Base-by-base conservation (phyloP, 2,329 filamentous ascomycete genomes). In the Fusarium vanettenii region DNA sequence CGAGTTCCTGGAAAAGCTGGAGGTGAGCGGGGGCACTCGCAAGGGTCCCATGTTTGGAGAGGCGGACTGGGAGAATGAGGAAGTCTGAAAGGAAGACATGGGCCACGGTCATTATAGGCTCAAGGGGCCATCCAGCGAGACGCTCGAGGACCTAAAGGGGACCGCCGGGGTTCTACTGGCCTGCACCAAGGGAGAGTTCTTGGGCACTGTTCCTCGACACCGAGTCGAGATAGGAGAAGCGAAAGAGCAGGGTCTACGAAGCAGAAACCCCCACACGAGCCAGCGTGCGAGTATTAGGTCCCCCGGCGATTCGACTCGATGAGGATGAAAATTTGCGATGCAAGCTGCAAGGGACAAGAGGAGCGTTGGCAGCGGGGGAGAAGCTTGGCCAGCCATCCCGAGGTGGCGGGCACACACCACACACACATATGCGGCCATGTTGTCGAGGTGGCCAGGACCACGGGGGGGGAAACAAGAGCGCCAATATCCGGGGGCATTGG, bases 1-100 rank as follows among this genome's bases (percentile, higher is more conserved):
- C 0, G 97, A 99, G 84, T 98, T 98, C 80, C 86, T 99, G 70
- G 91, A 93, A 70, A 97, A 95, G 85, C 87, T 99, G 57, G 96
- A 98, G 82, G 84, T 87, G 60, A 87, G 84, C 71, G 88, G 86
- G 8, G 84, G 70, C 27, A 43, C 83, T n/a, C 84, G 86, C 31
- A 87, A 84, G 76, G 84, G 86, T 45, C 89, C 89, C 22, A 89
- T 91, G 84, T 92, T 89, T 82, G 86, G 85, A 48, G 90, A 92
- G 78, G 87, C 90, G 81, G 90, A 92, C 79, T 92, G 90, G 90
- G 90, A 92, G 81, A 90, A 92, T 76, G 91, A 92, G 79, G 90
- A 91, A 79, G 87, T 89, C 20, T 89, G 74, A 79, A 45, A 60
- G 48, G 22, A 66, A 60, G 43, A 65, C 56, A 52, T 31, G 35